Evolutionary conservation across 768 basidiomycete species (phyloP), one percentile per base, ranked within the genome.

Genomic region (Mycena belliarum): DNA sequence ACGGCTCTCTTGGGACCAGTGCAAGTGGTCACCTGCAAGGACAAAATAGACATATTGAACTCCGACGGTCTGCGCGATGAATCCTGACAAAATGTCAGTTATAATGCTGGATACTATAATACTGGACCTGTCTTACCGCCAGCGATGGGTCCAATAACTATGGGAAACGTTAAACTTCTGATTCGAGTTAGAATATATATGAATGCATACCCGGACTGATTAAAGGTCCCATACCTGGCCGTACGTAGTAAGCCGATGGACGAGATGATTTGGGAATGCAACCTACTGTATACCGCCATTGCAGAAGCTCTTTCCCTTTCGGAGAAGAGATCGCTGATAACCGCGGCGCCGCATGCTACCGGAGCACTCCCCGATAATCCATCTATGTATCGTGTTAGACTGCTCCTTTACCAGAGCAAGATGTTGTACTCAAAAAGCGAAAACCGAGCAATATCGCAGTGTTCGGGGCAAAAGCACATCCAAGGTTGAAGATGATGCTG

Each of bases 331-430:
- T 90, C 89, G 18, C 82, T 77, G n/a, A 89, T 70, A 6, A 79
- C 79, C 0, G 86, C 88, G 16, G 82, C 86, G 55, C 88, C 88
- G 54, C 78, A 76, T 0, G 86, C 82, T 12, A 88, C 76, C 6
- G 89, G 86, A 4, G 85, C 83, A 52, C 82, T 83, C 35, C 85
- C 88, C 0, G 78, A 79, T 41, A 87, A 77, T 0, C 88, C 88
- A 63, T 80, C 88, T 89, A 9, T 44, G 6, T 9, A 41, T n/a
- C n/a, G n/a, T 11, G 20, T 41, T 11, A 41, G 40, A 10, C 6
- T 21, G 18, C 21, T 40, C 21, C 11, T 40, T 20, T n/a, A 40
- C 4, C 4, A 41, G 40, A 41, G 35, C 24, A 25, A 56, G 49
- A n/a, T n/a, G 57, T 9, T 35, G n/a, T 41, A 90, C 89, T 72